Conservation (phyloP, 371 early-diverging fungal species). For the Parasitella parasitica region DNA sequence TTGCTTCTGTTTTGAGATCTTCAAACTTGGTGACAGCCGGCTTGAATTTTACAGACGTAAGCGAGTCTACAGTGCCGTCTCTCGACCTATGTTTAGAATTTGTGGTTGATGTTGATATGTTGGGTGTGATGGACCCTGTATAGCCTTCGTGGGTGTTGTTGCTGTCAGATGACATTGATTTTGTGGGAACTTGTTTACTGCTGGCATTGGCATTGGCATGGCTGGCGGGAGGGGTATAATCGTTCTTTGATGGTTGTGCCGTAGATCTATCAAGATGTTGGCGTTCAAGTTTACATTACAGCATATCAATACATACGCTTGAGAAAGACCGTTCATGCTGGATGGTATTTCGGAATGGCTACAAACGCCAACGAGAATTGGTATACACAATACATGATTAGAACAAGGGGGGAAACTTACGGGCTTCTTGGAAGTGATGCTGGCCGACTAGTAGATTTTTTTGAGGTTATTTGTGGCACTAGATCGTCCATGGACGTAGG, state of each 20-base stretch:
- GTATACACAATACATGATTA: not conserved
- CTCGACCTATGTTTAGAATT: not conserved
- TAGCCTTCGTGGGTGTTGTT: not conserved
- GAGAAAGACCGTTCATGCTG: not conserved
- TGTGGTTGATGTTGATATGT: not conserved
- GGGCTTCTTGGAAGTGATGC: not conserved
- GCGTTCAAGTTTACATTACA: not conserved
- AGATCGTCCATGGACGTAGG: not conserved
- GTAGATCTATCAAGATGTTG: not conserved
- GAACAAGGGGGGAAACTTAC: not conserved
- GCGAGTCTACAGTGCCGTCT: not conserved
- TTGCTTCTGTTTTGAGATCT: constrained; percentile 27
- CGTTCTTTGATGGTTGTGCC: not conserved
- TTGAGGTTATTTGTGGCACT: not conserved
- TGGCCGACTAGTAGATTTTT: not conserved
- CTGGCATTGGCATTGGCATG: not conserved
- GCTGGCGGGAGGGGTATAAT: not conserved
- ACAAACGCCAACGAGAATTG: not conserved
- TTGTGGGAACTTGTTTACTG: not conserved
- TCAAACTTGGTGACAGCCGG: constrained; percentile 22
- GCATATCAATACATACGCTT: not conserved
- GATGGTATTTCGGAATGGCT: not conserved
- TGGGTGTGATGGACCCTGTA: not conserved
- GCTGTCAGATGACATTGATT: not conserved
- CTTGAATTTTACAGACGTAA: constrained; percentile 12